These are phyloP conservation scores for Chiua virens DNA, from an alignment of 768 basidiomycete species.

Conservation along the genomic window DNA sequence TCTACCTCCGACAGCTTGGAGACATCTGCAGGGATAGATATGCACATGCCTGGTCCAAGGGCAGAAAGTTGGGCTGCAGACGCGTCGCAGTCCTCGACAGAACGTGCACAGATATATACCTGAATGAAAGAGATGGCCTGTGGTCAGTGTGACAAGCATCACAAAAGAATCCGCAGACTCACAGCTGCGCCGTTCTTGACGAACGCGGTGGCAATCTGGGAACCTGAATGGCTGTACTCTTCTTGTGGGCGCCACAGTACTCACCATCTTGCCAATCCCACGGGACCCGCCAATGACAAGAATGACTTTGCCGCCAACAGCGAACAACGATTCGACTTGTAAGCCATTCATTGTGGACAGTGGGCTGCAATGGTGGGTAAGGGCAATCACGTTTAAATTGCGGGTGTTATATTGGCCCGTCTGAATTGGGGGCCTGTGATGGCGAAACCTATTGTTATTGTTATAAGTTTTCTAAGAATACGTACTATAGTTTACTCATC, in stretches of 20 bases:
- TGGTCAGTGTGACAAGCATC: conserved; percentile 7
- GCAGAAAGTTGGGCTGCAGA: conserved; percentile 53
- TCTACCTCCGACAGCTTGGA: conserved; percentile 54
- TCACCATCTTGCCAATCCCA: conserved; percentile 66
- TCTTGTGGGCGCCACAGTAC: conserved; percentile 8
- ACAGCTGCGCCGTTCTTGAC: conserved; percentile 62
- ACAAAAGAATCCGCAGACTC: background rate
- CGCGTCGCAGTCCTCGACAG: conserved; percentile 47
- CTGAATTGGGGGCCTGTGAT: background rate
- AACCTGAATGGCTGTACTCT: conserved; percentile 9
- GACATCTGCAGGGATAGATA: conserved; percentile 54
- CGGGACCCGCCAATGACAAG: conserved; percentile 66
- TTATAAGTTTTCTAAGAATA: conserved; percentile 12
- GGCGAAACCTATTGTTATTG: conserved; percentile 20
- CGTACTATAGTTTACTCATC: conserved; percentile 6
- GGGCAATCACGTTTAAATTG: background rate
- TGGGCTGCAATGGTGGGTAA: background rate
- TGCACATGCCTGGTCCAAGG: conserved; percentile 55
- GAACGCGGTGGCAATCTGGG: conserved; percentile 62
- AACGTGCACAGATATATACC: conserved; percentile 66
- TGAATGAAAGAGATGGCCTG: conserved; percentile 14
- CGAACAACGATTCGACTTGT: conserved; percentile 41
- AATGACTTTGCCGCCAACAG: conserved; percentile 53
- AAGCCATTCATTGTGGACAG: conserved; percentile 36
- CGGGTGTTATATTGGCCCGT: background rate